A percentile compares a stretch with the other conserved stretches of the same genome.
Evolutionary conservation across 2,329 filamentous ascomycete species (phyloP).

Genomic region (Alternaria angustiovoidea): DNA sequence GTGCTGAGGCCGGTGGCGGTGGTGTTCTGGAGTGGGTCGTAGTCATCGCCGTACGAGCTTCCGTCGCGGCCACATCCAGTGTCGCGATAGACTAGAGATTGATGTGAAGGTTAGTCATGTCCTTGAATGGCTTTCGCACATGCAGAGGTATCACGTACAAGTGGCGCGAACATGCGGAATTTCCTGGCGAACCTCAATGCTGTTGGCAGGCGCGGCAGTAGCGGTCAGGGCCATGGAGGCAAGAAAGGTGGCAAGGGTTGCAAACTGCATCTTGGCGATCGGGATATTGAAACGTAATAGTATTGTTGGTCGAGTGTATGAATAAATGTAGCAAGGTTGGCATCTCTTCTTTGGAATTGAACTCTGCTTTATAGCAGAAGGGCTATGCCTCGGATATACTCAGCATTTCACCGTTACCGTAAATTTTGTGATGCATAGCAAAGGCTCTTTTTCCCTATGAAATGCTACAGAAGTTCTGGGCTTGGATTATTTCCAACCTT

Average conservation of each 20-base stretch:
- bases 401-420: neutral
- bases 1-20: constrained; percentile 4
- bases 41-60: constrained; percentile 11
- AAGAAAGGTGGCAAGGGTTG: constrained; percentile 6
- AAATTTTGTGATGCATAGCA: neutral
- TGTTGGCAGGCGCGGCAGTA: constrained; percentile 4
- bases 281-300: neutral
- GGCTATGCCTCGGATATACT: neutral
- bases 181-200: constrained; percentile 4
- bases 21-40: constrained; percentile 1
- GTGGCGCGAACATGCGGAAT: constrained; percentile 19
- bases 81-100: constrained; percentile 7
- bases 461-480: neutral
- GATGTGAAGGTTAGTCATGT: neutral
- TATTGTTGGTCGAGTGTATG: neutral
- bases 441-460: neutral
- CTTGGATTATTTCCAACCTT: neutral
- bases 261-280: constrained; percentile 9
- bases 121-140: too few relatives aligned
- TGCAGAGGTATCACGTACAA: neutral
- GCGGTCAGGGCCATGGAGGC: constrained; percentile 6
- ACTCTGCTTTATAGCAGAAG: neutral
- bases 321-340: neutral
- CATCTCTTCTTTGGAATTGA: neutral
- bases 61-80: constrained; percentile 3